A percentile compares a stretch with the other conserved stretches of the same genome.
Evolutionary conservation across 495 filamentous ascomycete species (phyloP).

Genomic region (Daldinia vernicosa): DNA sequence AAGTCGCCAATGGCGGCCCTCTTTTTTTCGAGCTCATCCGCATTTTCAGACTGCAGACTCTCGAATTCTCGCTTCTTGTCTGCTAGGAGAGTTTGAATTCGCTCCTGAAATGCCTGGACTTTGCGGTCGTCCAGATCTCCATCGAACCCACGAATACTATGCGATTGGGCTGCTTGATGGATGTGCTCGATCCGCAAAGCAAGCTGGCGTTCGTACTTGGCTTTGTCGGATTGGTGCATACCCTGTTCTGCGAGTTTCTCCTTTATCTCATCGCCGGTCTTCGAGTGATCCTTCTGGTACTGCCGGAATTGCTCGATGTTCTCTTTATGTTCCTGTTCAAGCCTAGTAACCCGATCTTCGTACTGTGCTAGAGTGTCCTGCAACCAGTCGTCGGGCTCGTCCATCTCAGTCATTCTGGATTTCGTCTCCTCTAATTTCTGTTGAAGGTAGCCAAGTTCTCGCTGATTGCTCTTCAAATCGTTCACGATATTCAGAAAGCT

Average conservation of each 20-base stretch:
- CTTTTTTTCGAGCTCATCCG: conserved; percentile 72
- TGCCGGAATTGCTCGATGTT: conserved; percentile 69
- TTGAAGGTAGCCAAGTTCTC: conserved; percentile 64
- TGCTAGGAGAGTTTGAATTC: conserved; percentile 73
- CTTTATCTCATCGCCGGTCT: conserved; percentile 64
- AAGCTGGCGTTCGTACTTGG: conserved; percentile 83
- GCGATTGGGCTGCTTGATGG: conserved; percentile 77
- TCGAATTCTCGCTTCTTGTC: conserved; percentile 84
- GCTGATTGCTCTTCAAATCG: conserved; percentile 76
- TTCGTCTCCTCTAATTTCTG: conserved; percentile 74
- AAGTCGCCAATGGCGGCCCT: conserved; percentile 74
- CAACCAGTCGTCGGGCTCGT: conserved; percentile 81
- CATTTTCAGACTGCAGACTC: conserved; percentile 73
- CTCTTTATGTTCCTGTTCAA: conserved; percentile 67
- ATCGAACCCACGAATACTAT: conserved; percentile 86
- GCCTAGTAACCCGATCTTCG: conserved; percentile 72
- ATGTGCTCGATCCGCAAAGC: conserved; percentile 74
- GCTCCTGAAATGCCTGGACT: conserved; percentile 78
- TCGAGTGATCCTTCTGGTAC: conserved; percentile 69
- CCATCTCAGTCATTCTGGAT: conserved; percentile 74
- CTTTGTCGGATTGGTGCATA: conserved; percentile 83
- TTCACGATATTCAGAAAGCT: conserved; percentile 65
- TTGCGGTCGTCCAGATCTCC: conserved; percentile 76
- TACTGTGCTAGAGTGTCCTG: conserved; percentile 81
- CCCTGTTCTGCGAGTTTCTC: conserved; percentile 84